These are phyloP conservation scores for Ailanthus altissimus DNA, from an alignment of 345 rosid species.

Conservation along the genomic window DNA sequence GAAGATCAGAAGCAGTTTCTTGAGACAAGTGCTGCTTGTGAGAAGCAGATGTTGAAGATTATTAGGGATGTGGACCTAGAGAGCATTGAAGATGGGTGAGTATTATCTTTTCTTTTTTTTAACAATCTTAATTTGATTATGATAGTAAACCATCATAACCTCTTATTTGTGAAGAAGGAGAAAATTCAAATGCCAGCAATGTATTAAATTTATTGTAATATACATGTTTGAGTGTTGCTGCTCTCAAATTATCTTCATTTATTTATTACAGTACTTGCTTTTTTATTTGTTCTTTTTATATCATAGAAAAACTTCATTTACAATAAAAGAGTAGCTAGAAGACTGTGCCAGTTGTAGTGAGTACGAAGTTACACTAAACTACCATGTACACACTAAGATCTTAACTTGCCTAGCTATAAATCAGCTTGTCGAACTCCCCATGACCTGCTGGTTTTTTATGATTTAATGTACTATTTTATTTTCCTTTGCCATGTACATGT, in stretches of 20 bases:
- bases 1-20: constrained; percentile 90
- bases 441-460: not conserved
- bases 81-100: constrained; percentile 80
- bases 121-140: not conserved
- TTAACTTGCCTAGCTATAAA: not conserved
- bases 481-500: not conserved
- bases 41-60: constrained; percentile 78
- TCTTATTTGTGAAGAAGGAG: not conserved
- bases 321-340: not conserved
- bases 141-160: not conserved
- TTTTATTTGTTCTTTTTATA: not conserved
- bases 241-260: not conserved
- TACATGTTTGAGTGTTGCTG: not conserved
- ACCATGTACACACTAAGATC: too few species aligned
- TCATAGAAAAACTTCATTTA: not conserved
- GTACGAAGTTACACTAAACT: not conserved
- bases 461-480: not conserved
- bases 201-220: not conserved
- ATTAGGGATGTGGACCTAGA: constrained; percentile 64
- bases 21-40: constrained; percentile 84
- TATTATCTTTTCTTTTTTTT: constrained; percentile 4
- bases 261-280: not conserved
- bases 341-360: not conserved
- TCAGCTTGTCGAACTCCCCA: not conserved
- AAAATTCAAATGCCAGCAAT: not conserved